Percentiles rank a stretch among this genome's conserved stretches.
These are phyloP conservation scores for Lactifluus echinatus DNA, from an alignment of 768 basidiomycete species.

Conservation along the genomic window DNA sequence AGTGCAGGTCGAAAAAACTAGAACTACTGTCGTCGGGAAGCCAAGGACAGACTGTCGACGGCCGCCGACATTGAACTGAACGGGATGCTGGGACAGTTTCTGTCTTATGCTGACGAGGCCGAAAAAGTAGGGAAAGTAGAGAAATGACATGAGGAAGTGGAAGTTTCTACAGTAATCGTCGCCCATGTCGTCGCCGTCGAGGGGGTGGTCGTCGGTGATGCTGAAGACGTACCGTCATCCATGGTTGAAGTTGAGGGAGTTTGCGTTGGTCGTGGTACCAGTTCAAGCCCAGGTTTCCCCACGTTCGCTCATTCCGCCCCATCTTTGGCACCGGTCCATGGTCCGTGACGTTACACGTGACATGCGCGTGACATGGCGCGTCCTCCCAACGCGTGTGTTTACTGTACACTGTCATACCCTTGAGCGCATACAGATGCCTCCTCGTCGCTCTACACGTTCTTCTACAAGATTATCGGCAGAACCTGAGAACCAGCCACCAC, in stretches of 20 bases:
- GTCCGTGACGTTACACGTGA: conserved; percentile 10
- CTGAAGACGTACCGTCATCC: conserved; percentile 77
- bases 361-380: conserved; percentile 18
- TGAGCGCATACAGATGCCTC: conserved; percentile 13
- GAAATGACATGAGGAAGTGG: conserved; percentile 17
- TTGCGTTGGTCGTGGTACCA: conserved; percentile 20
- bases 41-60: conserved; percentile 23
- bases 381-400: neutral
- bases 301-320: neutral
- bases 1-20: conserved; percentile 9
- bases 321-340: neutral
- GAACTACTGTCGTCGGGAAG: conserved; percentile 17
- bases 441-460: conserved; percentile 20
- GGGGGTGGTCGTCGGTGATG: conserved; percentile 55
- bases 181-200: conserved; percentile 42
- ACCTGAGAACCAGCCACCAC: neutral
- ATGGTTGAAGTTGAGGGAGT: conserved; percentile 30
- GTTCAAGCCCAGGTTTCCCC: conserved; percentile 9
- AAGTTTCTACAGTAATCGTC: conserved; percentile 25
- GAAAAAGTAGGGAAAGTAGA: conserved; percentile 20
- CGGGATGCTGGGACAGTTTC: conserved; percentile 16
- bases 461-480: conserved; percentile 11
- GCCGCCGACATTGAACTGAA: conserved; percentile 20
- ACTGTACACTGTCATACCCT: too few species aligned
- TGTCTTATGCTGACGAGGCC: conserved; percentile 19